Evolutionary conservation across 2,329 filamentous ascomycete genomes (phyloP).

Genomic region (Arthrobotrys conoides): DNA sequence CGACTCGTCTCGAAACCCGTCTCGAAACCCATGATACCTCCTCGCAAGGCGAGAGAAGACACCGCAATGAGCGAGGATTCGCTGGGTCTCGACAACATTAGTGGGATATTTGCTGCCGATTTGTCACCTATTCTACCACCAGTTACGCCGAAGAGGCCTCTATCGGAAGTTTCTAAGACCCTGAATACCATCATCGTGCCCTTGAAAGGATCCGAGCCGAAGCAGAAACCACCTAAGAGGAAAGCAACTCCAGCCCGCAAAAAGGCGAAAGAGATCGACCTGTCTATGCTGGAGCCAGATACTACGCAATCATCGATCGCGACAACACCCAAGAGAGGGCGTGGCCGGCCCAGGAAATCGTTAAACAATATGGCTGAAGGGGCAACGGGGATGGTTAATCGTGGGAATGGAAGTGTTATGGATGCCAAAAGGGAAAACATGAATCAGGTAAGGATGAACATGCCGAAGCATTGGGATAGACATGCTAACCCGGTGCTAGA

Average conservation of each 20-base stretch:
- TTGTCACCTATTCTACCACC: neutral
- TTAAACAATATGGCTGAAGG: conserved; percentile 17
- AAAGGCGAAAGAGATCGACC: conserved; percentile 22
- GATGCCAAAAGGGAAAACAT: neutral
- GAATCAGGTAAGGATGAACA: conserved; percentile 12
- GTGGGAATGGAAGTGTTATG: neutral
- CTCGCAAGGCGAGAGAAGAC: conserved; percentile 29
- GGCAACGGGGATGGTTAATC: neutral
- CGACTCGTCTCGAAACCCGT: conserved; percentile 18
- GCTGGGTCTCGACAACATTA: conserved; percentile 53
- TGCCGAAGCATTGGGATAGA: conserved; percentile 28
- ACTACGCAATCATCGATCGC: neutral
- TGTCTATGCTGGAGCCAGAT: conserved; percentile 31
- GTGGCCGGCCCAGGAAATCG: conserved; percentile 59
- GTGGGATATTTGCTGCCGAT: conserved; percentile 41
- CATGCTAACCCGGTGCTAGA: conserved; percentile 12
- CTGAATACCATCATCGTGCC: conserved; percentile 31
- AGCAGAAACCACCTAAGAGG: conserved; percentile 36
- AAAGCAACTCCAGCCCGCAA: conserved; percentile 51
- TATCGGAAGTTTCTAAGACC: conserved; percentile 12
- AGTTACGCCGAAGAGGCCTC: conserved; percentile 20
- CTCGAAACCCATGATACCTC: conserved; percentile 21
- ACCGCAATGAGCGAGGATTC: conserved; percentile 50
- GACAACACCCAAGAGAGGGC: conserved; percentile 48
- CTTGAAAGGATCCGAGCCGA: conserved; percentile 51